Base-by-base conservation (phyloP, 495 filamentous ascomycete genomes). In the Apodospora peruviana region DNA sequence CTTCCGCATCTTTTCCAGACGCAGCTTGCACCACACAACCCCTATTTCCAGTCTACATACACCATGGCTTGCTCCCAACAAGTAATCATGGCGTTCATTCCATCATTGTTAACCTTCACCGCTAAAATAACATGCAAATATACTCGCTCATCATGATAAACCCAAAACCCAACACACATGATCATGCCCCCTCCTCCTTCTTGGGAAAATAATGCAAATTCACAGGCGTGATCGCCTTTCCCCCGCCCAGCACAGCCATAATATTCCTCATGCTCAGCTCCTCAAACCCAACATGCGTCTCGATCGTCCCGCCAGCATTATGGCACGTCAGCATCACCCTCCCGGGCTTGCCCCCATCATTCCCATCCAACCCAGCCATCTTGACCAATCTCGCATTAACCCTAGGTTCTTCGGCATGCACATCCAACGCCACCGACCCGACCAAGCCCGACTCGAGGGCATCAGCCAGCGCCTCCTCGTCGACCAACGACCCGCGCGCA, bases 281-380 rank as follows among this genome's bases (percentile, higher is more conserved):
- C 71, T 91, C 86, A 59, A 89, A 89, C 5, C 83, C 84, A 16
- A 79, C 68, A 55, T 86, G 82, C 44, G 82, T 84, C 65, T 89
- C 84, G 27, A 89, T 63, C 17, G 81, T 83, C 3, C 81, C 84
- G 9, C 86, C 85, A 7, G 85, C 87, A 59, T 86, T 88, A 61
- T 89, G 85, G 17, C 76, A 74, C 43, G 84, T 76, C 52, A 87
- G 61, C 66, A 83, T 78, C 1, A 84, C 85, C 44, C 57, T 53
- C 2, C 53, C 59, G n/a, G 59, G 61, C 5, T 51, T 38, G 7
- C 23, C 23, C 2, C 22, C 22, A 12, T 4, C 24, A 2, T 8
- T 16, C 25, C 21, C 45, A 2, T 50, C 51, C 11, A 53, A 39
- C 0, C 55, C 64, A 3, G 64, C 62, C 68, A 83, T 73, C 27